Percentiles rank a stretch among this genome's conserved stretches.
Evolutionary conservation across 345 rosid genomes (phyloP).

Genomic region (Eucalyptus shirleyi): DNA sequence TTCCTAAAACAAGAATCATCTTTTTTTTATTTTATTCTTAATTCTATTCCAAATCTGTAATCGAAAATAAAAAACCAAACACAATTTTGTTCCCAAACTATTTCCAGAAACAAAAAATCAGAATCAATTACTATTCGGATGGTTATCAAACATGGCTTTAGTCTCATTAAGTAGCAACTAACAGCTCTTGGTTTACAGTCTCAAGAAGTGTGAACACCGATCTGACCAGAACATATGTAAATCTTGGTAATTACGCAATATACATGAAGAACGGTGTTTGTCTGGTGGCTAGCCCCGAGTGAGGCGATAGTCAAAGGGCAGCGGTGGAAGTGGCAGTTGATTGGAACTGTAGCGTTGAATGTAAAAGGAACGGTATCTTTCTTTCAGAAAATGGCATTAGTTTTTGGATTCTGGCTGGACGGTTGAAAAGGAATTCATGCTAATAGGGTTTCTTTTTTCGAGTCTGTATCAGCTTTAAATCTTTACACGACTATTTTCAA

Average conservation of each 20-base stretch:
- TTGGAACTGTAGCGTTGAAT: background rate
- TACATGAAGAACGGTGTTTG: background rate
- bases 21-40: no score
- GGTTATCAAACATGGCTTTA: fast-evolving
- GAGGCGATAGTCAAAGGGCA: background rate
- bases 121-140: fast-evolving
- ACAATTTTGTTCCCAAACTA: fast-evolving
- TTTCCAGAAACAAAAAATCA: fast-evolving
- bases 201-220: background rate
- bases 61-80: fast-evolving
- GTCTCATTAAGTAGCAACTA: background rate
- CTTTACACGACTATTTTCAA: background rate
- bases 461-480: background rate
- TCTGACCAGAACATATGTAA: background rate
- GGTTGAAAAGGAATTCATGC: background rate
- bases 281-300: background rate
- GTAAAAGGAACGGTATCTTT: background rate
- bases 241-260: background rate
- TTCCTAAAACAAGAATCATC: fast-evolving
- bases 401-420: background rate
- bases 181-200: background rate
- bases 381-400: background rate
- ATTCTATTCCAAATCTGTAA: fast-evolving
- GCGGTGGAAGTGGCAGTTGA: background rate
- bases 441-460: background rate